These are phyloP conservation scores for Euphorbia schlechtendalii DNA, from an alignment of 441 rosid species.

Conservation along the genomic window DNA sequence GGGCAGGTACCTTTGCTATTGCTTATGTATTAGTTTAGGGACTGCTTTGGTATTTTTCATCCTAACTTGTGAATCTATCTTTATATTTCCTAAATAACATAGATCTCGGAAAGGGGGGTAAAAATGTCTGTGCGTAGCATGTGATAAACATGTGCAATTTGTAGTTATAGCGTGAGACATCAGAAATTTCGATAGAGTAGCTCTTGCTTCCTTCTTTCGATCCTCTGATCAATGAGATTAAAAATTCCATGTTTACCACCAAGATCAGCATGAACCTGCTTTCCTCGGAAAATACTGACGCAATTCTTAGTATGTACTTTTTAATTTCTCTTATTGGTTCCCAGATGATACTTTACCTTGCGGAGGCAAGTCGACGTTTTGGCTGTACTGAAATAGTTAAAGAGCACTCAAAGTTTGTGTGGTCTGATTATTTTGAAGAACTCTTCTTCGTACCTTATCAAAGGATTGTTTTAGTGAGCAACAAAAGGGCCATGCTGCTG, in stretches of 20 bases:
- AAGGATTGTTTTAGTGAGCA: conserved; percentile 78
- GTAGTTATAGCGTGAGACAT: neutral
- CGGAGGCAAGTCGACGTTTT: conserved; percentile 85
- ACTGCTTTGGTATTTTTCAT: too few relatives aligned
- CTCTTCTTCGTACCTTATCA: conserved; percentile 78
- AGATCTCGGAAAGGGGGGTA: too few relatives aligned
- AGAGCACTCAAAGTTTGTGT: conserved; percentile 94
- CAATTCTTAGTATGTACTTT: conserved; percentile 13
- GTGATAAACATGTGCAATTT: neutral
- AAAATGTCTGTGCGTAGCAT: too few relatives aligned
- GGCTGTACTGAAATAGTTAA: conserved; percentile 94
- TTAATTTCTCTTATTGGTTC: conserved; percentile 21
- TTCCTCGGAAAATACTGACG: neutral
- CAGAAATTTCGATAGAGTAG: neutral
- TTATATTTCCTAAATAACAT: too few relatives aligned
- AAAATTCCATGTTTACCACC: neutral
- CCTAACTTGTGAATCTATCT: too few relatives aligned
- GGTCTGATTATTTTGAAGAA: conserved; percentile 84
- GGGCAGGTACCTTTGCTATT: conserved; percentile 64
- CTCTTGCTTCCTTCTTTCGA: neutral
- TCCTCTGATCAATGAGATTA: neutral
- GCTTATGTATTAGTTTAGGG: neutral
- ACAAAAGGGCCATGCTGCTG: conserved; percentile 73
- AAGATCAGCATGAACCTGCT: neutral
- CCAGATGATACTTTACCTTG: conserved; percentile 90